Conservation (phyloP, 1,139 yeast species). For the Yamadazyma oceani region DNA sequence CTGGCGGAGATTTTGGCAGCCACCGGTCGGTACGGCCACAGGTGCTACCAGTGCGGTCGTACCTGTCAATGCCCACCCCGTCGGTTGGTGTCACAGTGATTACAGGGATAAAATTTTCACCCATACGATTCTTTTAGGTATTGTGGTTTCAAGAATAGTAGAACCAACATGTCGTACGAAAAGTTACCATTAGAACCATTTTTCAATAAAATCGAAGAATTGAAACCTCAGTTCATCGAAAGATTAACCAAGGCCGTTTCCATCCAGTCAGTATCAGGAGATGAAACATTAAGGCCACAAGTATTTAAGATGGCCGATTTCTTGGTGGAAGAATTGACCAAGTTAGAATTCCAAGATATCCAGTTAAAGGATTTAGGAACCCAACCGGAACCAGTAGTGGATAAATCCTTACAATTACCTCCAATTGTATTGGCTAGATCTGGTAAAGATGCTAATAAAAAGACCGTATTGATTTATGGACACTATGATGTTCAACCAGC, state of each 20-base stretch:
- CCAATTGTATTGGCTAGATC: slow-evolving; percentile 88
- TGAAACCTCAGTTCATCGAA: slow-evolving; percentile 66
- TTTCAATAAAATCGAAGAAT: slow-evolving; percentile 65
- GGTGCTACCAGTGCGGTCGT: too few relatives aligned
- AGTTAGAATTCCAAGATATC: slow-evolving; percentile 78
- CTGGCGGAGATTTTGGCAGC: too few relatives aligned
- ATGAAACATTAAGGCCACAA: slow-evolving; percentile 80
- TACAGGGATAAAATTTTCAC: too few relatives aligned
- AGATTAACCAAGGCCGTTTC: slow-evolving; percentile 80
- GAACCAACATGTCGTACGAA: slow-evolving; percentile 25
- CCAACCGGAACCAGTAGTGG: slow-evolving; percentile 82
- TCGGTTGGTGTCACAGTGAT: too few relatives aligned
- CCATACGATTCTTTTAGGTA: too few relatives aligned
- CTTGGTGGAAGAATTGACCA: slow-evolving; percentile 63
- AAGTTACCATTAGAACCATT: slow-evolving; percentile 45
- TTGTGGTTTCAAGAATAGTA: too few relatives aligned
- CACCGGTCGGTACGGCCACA: too few relatives aligned
- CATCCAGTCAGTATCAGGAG: slow-evolving; percentile 93
- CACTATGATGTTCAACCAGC: slow-evolving; percentile 99
- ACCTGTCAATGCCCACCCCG: too few relatives aligned
- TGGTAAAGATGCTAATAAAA: slow-evolving; percentile 77
- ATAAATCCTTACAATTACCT: slow-evolving; percentile 71
- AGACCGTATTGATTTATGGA: slow-evolving; percentile 89
- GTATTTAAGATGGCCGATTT: slow-evolving; percentile 88
- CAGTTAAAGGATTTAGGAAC: slow-evolving; percentile 79